A percentile compares a stretch with the other conserved stretches of the same genome.
These are phyloP conservation scores for Cladosporium sp. DNA, from an alignment of 2,329 filamentous ascomycete genomes.

Conservation along the genomic window DNA sequence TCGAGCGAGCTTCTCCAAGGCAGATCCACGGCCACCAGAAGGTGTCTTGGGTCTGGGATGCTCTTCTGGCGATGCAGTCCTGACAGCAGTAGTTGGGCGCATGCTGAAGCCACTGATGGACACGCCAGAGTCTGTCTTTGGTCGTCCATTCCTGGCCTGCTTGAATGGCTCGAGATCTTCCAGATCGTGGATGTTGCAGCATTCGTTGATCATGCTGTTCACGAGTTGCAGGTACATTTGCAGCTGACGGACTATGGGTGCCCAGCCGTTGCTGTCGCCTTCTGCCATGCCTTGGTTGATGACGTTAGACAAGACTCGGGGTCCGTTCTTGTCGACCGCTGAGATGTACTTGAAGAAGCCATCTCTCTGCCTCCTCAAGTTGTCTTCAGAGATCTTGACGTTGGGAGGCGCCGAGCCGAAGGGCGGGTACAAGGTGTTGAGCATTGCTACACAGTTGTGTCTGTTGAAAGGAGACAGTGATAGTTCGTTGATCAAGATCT, in stretches of 20 bases:
- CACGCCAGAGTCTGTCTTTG: conserved; percentile 65
- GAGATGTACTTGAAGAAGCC: conserved; percentile 64
- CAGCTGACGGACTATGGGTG: conserved; percentile 47
- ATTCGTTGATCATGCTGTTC: conserved; percentile 64
- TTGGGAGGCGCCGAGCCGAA: conserved; percentile 51
- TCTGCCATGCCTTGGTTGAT: conserved; percentile 54
- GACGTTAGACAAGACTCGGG: conserved; percentile 53
- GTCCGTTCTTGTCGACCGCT: conserved; percentile 58
- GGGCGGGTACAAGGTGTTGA: conserved; percentile 67
- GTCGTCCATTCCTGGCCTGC: conserved; percentile 42
- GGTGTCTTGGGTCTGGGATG: conserved; percentile 37
- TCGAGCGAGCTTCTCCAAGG: conserved; percentile 60
- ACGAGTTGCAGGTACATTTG: conserved; percentile 60
- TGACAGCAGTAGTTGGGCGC: conserved; percentile 23
- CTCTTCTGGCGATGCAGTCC: background rate
- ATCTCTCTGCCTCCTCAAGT: conserved; percentile 59
- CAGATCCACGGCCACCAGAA: conserved; percentile 43
- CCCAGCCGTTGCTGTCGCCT: conserved; percentile 59
- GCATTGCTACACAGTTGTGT: conserved; percentile 65
- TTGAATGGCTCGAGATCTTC: conserved; percentile 36
- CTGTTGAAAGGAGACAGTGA: conserved; percentile 63
- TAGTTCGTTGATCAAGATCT: conserved; percentile 67
- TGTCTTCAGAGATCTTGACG: conserved; percentile 51
- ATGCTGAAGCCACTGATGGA: conserved; percentile 31
- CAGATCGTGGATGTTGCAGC: conserved; percentile 50